Percentiles rank a stretch among this genome's conserved stretches.
Evolutionary conservation across 805 yeast genomes (phyloP).

Genomic region (Candida silvicultrix): DNA sequence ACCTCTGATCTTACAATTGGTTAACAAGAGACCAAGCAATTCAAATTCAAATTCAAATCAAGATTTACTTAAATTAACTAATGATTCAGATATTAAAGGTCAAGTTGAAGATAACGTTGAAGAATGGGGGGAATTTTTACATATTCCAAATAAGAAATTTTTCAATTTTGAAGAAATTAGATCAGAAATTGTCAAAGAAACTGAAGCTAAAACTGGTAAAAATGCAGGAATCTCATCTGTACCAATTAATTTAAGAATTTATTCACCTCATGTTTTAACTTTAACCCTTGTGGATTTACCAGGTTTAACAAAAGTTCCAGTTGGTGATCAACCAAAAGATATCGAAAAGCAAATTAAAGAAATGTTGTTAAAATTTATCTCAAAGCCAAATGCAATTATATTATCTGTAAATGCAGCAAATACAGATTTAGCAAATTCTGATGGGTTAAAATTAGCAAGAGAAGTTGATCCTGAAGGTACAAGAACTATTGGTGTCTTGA

Average conservation of each 20-base stretch:
- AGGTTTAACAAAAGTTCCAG: slow-evolving; percentile 96
- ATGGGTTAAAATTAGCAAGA: slow-evolving; percentile 91
- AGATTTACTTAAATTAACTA: slow-evolving; percentile 31
- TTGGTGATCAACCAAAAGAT: slow-evolving; percentile 98
- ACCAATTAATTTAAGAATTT: slow-evolving; percentile 90
- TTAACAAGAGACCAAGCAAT: slow-evolving; percentile 59
- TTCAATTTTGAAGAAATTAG: slow-evolving; percentile 86
- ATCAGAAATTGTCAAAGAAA: slow-evolving; percentile 85
- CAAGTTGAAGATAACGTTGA: slow-evolving; percentile 63
- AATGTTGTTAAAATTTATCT: slow-evolving; percentile 86
- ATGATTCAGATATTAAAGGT: slow-evolving; percentile 37
- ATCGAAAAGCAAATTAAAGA: slow-evolving; percentile 92
- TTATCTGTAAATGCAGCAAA: slow-evolving; percentile 94
- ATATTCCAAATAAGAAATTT: slow-evolving; percentile 82
- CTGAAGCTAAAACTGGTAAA: slow-evolving; percentile 75
- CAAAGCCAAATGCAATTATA: slow-evolving; percentile 92
- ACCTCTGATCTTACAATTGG: slow-evolving; percentile 77
- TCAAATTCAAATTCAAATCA: slow-evolving; percentile 19
- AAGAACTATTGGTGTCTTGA: slow-evolving; percentile 94
- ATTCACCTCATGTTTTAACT: slow-evolving; percentile 89
- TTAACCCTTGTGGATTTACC: slow-evolving; percentile 95
- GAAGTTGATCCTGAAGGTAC: slow-evolving; percentile 97
- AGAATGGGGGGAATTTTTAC: slow-evolving; percentile 98
- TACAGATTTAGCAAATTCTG: slow-evolving; percentile 95
- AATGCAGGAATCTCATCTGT: slow-evolving; percentile 86